Base-by-base conservation (phyloP, 176 grass and related monocot genomes). In the Rhynchospora breviuscula region DNA sequence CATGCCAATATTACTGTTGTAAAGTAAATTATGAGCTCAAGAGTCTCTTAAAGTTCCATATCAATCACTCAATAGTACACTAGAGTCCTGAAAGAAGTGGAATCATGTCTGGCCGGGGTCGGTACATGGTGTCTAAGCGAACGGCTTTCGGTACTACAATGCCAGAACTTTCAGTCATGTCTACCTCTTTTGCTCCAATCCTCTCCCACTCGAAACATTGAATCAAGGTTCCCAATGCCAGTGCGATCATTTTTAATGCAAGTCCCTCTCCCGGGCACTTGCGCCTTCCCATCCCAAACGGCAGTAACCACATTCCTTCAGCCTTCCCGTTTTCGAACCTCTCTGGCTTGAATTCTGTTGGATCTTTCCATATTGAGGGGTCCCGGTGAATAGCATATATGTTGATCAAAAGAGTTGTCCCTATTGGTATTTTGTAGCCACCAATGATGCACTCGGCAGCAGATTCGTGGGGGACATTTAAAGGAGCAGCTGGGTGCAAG, bases 181-280 rank as follows among this genome's bases (percentile, higher is more conserved):
- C 89, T 19, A 91, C 10, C 35, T 33, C 75, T 15, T 48, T n/a
- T 5, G 13, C 85, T 8, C 63, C 70, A 3, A 17, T 31, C 0
- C 71, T 33, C 4, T 78, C 85, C 91, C 91, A 93, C 22, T 97
- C 89, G 65, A 97, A 97, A 84, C 91, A 97, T 17, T 97, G 91
- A 48, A 97, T 0, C 19, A 97, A 70, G 4, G 85, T 82, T 6
- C 88, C 94, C 21, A 93, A 18, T 8, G 87, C 64, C 69, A 90
- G 13, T 35, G 82, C 17, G 2, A 97, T 49, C 0, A 91, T 44
- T 3, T 88, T 83, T 82, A 88, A 10, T 0, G 90, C 89, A 22
- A 96, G 52, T 0, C 79, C 85, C n/a, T 96, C 93, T 5, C 93
- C 93, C 0, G 88, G 88, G 43, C 93, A 95, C 15, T 84, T 78